Evolutionary conservation across 306 rosid species (phyloP).

Genomic region (Pterocarpus santalinus): DNA sequence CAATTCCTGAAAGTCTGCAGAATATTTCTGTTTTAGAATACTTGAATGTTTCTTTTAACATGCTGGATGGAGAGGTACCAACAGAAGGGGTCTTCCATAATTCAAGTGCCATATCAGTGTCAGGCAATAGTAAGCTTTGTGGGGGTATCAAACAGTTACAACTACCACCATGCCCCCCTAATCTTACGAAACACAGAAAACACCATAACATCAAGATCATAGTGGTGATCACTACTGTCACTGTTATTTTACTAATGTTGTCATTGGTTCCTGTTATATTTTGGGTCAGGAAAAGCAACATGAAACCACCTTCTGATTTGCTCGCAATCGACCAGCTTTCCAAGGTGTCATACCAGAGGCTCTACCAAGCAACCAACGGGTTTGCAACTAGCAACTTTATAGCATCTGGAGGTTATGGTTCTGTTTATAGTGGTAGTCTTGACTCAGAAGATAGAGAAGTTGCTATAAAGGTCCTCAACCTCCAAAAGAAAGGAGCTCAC

Average conservation of each 20-base stretch:
- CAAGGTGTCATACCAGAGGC: neutral
- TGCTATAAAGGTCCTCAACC: neutral
- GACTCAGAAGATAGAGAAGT: neutral
- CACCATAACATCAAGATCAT: neutral
- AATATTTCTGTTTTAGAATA: neutral
- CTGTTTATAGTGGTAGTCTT: neutral
- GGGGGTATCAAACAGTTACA: neutral
- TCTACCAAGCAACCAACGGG: neutral
- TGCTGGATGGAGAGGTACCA: neutral
- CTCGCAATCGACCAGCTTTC: neutral
- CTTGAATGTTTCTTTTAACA: neutral
- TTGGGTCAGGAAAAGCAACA: neutral
- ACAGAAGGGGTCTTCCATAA: neutral
- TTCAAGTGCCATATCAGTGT: neutral
- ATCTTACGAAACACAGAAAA: neutral
- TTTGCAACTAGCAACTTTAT: neutral
- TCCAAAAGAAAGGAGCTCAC: neutral
- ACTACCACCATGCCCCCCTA: neutral
- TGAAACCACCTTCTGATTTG: neutral
- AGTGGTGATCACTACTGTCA: neutral
- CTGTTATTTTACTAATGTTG: too few relatives aligned
- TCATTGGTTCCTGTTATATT: neutral
- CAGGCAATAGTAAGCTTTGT: neutral
- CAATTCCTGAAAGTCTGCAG: neutral
- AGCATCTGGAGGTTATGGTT: neutral